Base-by-base conservation (phyloP, 805 yeast species). In the Osmozyma mogii region DNA sequence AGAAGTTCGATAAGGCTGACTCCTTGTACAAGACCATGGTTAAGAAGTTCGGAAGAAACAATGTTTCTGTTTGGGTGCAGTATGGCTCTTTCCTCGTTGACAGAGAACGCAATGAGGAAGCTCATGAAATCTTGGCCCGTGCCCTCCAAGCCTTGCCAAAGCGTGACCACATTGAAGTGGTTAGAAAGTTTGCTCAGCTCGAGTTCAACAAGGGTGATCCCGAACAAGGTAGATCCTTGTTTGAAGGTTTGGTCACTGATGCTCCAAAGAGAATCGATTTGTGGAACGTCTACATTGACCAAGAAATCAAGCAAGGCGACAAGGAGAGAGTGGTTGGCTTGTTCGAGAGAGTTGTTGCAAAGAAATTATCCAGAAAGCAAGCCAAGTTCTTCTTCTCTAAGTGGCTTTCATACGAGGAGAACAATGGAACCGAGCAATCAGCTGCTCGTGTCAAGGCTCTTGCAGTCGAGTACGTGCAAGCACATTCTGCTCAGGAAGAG, bases 261-360 rank as follows among this genome's bases (percentile, higher is more conserved):
- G 89, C 83, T 27, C 92, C 96, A 31, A 85, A 85, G 68, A 75
- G 94, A 60, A 73, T 84, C 38, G 98, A 89, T 56, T 57, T 89
- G 38, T 89, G 97, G 97, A 88, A 83, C 49, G 94, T 89, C 23
- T 89, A 87, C 57, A 72, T 89, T 41, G 98, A 89, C 55, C 94
- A 84, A 55, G 97, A 89, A 56, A 78, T 84, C 47, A 87, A 84
- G 57, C 50, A 57, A 17, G 55, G 50, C 14, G 72, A 69, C 30
- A 80, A 76, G 30, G 61, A 62, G 42, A 78, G 75, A 54, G 81
- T 77, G 21, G 89, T 79, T 49, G 81, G 73, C 12, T 63, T 89
- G 37, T 88, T 87, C 45, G 95, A 88, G 54, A 74, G 97, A 53
- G 84, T 81, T 3, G 47, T 82, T 24, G 49, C 66, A 18, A 66